Base-by-base conservation (phyloP, 169 alveolate species). In the Plasmodium blacklocki region DNA sequence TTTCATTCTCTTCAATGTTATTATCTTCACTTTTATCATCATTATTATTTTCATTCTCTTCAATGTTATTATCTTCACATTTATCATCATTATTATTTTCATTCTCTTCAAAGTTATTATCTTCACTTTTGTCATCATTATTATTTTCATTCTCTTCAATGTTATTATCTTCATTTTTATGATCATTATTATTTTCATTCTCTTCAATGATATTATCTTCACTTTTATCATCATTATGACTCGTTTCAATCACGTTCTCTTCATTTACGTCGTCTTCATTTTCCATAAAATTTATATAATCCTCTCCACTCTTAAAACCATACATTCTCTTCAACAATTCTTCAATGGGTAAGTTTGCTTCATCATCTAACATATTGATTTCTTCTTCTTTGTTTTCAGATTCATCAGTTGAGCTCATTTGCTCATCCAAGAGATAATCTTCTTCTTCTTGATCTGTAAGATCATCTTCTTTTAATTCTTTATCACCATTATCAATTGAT, bases 401-500 rank as follows among this genome's bases (percentile, higher is more conserved):
- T 60, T 83, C 85, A 11, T 52, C 76, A 1, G 72, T 73, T 0
- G 88, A 67, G 4, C 63, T 74, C 88, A 70, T 83, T 56, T 72
- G 43, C 39, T 73, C 73, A 64, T 88, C 89, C 58, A 73, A 26
- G 14, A 88, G 29, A 1, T 54, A 21, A 21, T 73, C 86, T 56
- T 73, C 86, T 56, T 73, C 86, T 29, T 73, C 83, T 23, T 64
- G 89, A 52, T 88, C 88, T 3, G 76, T 45, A 9, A 68, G 63
- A 47, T 74, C 85, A 39, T 64, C 87, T 23, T 88, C 93, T 15
- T 86, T 68, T 26, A 67, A 15, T 18, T 86, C 80, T n/a, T 86
- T 52, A 29, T 67, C 73, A 0, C 11, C 11, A 47, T 32, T 18
- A 58, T 21, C 78, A 14, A 21, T 2, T 2, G 60, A 32, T 18